phyloP scores from a whole-genome alignment of 192 early-diverging fungal species.

The Paraglomus brasilianum region DNA sequence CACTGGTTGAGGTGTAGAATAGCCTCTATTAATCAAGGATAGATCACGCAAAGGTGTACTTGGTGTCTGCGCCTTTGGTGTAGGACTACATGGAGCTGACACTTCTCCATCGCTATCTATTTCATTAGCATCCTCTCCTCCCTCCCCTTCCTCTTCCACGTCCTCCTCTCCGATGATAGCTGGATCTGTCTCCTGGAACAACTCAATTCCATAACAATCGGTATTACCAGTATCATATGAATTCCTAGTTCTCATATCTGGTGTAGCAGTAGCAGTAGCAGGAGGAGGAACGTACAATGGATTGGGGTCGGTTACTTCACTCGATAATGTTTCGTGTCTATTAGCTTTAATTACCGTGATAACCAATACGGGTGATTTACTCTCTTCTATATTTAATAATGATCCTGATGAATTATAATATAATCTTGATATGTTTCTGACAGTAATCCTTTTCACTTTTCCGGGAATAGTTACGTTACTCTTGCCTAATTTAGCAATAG shows the following conservation, averaged over 20 bases:
- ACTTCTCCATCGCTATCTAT: not conserved
- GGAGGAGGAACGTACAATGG: constrained; percentile 30
- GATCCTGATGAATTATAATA: constrained; percentile 74
- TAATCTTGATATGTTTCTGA: constrained; percentile 52
- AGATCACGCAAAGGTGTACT: not conserved
- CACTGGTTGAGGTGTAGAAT: no score
- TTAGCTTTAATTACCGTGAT: constrained; percentile 53
- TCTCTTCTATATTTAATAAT: constrained; percentile 75
- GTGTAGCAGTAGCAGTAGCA: constrained; percentile 4
- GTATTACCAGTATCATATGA: constrained; percentile 32
- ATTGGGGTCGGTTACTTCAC: not conserved
- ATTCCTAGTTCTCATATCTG: constrained; percentile 23
- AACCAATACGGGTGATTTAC: constrained; percentile 65
- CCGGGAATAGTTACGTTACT: constrained; percentile 42
- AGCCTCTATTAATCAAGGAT: no score
- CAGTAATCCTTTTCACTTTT: constrained; percentile 38
- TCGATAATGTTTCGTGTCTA: not conserved
- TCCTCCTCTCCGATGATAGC: constrained; percentile 27
- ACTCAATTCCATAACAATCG: constrained; percentile 39
- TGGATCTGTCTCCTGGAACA: constrained; percentile 30
- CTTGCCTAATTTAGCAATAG: not conserved
- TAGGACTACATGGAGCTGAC: no score
- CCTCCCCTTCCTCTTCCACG: constrained; percentile 32
- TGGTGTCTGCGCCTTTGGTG: no score
- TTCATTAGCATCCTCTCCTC: not conserved